These are phyloP conservation scores for Recurvomyces mirabilis DNA, from an alignment of 495 filamentous ascomycete species.

Conservation along the genomic window DNA sequence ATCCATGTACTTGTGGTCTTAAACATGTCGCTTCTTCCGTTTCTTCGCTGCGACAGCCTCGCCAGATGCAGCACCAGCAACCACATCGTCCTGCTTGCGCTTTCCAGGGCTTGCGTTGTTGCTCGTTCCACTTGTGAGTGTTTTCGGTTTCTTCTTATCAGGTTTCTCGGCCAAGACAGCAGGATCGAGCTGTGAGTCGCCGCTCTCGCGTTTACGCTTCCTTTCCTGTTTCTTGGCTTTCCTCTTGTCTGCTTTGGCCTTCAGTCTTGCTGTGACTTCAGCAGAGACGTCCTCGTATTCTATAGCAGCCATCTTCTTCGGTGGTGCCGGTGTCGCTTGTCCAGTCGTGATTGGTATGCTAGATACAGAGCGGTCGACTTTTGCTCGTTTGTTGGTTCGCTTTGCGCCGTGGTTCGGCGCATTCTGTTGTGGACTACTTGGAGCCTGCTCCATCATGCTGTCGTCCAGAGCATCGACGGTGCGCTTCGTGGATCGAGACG, in stretches of 20 bases:
- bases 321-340: background rate
- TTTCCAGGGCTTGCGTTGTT: no score
- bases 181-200: conserved; percentile 1
- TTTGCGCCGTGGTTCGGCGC: background rate
- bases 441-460: background rate
- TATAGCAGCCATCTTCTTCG: conserved; percentile 22
- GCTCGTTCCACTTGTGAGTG: no score
- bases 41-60: no score
- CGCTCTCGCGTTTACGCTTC: conserved; percentile 29
- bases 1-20: no score
- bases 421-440: background rate
- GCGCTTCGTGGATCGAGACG: background rate
- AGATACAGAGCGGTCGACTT: background rate
- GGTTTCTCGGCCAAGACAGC: conserved; percentile 2
- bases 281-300: conserved; percentile 31
- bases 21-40: no score
- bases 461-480: background rate
- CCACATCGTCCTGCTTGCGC: no score
- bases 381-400: background rate
- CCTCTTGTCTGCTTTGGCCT: conserved; percentile 28
- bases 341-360: background rate
- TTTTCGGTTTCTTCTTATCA: conserved; percentile 6
- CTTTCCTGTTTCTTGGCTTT: conserved; percentile 19
- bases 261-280: conserved; percentile 30
- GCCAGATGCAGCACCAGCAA: no score